phyloP scores from a whole-genome alignment of 2,329 filamentous ascomycete genomes.

The Claviceps sp. region DNA sequence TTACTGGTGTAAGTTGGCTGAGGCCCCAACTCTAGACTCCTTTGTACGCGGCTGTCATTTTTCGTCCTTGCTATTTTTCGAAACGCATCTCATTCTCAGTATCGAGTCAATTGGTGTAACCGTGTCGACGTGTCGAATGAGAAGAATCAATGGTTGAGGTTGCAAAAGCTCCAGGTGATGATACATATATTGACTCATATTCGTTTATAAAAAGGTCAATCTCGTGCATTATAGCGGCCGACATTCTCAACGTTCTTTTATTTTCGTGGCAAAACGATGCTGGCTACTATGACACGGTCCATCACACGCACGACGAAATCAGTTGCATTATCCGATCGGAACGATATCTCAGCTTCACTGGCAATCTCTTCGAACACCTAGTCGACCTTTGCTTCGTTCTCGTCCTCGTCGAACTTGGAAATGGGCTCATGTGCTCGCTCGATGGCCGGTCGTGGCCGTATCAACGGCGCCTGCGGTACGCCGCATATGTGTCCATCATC shows the following conservation, averaged over 20 bases:
- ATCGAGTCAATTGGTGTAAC: too few relatives aligned
- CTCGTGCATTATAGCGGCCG: conserved; percentile 5
- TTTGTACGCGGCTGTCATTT: background rate
- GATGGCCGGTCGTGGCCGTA: conserved; percentile 2
- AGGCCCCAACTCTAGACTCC: background rate
- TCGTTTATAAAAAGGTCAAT: conserved; percentile 1
- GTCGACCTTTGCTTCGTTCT: conserved; percentile 4
- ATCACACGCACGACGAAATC: conserved; percentile 6
- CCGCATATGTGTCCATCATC: background rate
- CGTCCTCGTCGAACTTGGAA: conserved; percentile 5
- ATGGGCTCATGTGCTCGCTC: conserved; percentile 4
- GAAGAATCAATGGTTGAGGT: background rate
- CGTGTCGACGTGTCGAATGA: too few relatives aligned
- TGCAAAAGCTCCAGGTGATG: background rate
- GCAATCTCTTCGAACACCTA: conserved; percentile 6
- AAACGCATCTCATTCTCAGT: too few relatives aligned
- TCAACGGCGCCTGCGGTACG: conserved; percentile 3
- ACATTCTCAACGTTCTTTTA: conserved; percentile 4
- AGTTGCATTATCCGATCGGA: conserved; percentile 5
- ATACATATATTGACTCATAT: background rate
- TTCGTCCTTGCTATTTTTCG: background rate
- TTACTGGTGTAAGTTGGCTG: conserved; percentile 4
- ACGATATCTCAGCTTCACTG: conserved; percentile 6
- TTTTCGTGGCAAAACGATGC: conserved; percentile 6
- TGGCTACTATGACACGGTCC: conserved; percentile 5